These are phyloP conservation scores for Phytophthora sojae DNA, from an alignment of 352 stramenopile genomes.

Conservation along the genomic window DNA sequence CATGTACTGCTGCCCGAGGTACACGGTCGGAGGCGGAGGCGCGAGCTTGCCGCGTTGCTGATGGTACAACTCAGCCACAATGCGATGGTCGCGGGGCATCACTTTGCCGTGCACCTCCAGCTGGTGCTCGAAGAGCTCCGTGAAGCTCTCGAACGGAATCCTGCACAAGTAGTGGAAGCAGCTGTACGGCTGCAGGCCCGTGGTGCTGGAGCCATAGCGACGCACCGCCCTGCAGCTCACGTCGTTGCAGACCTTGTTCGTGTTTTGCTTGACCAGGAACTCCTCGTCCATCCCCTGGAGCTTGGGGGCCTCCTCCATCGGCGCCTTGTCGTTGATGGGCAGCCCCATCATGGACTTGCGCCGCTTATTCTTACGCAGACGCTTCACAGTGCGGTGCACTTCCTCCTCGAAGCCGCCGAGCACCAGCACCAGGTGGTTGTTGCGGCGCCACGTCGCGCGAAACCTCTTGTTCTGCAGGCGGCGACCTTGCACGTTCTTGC, in stretches of 20 bases:
- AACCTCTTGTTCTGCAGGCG: background rate
- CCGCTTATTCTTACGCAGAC: slow-evolving; percentile 9
- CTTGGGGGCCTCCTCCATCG: slow-evolving; percentile 4
- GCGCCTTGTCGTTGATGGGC: slow-evolving; percentile 12
- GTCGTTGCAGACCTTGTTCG: slow-evolving; percentile 11
- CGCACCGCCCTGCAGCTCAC: slow-evolving; percentile 22
- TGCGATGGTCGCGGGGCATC: slow-evolving; percentile 39
- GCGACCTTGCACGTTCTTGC: slow-evolving; percentile 4
- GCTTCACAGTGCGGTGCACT: background rate
- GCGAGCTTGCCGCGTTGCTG: slow-evolving; percentile 39
- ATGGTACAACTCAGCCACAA: slow-evolving; percentile 48
- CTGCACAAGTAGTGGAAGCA: slow-evolving; percentile 32
- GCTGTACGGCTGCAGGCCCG: slow-evolving; percentile 14
- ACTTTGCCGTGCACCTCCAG: slow-evolving; percentile 55
- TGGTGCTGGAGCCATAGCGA: slow-evolving; percentile 17
- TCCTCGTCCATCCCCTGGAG: slow-evolving; percentile 38
- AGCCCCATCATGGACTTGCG: slow-evolving; percentile 22
- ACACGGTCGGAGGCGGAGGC: slow-evolving; percentile 64
- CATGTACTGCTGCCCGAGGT: slow-evolving; percentile 54
- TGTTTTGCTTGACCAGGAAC: slow-evolving; percentile 30
- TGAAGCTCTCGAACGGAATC: slow-evolving; percentile 45
- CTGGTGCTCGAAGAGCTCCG: slow-evolving; percentile 68
- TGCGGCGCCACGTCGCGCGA: slow-evolving; percentile 1
- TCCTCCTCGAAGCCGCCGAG: background rate
- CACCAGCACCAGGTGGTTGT: background rate